These are phyloP conservation scores for Zygoascus tannicola DNA, from an alignment of 805 yeast genomes.

Conservation along the genomic window DNA sequence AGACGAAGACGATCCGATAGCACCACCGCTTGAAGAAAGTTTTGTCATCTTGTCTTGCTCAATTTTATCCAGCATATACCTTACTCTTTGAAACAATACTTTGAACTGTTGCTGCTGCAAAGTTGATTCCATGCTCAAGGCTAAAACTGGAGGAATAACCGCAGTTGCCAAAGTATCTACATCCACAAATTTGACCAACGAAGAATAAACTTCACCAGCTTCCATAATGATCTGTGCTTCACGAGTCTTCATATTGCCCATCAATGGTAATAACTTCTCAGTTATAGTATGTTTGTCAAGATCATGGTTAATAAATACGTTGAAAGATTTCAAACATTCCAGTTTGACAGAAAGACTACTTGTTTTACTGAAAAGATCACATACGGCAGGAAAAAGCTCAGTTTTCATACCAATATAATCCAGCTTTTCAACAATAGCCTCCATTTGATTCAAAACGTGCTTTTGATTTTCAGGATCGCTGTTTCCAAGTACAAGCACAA, in stretches of 20 bases:
- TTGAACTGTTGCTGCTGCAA: constrained; percentile 36
- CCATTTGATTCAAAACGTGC: constrained; percentile 37
- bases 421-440: constrained; percentile 36
- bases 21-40: constrained; percentile 15
- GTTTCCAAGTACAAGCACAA: constrained; percentile 29
- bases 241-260: constrained; percentile 66
- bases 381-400: constrained; percentile 62
- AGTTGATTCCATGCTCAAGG: constrained; percentile 38
- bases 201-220: constrained; percentile 36
- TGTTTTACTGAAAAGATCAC: constrained; percentile 72
- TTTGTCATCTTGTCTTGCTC: constrained; percentile 35
- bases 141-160: constrained; percentile 46
- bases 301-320: constrained; percentile 37
- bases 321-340: constrained; percentile 53
- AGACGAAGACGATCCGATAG: not conserved
- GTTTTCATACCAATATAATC: constrained; percentile 68
- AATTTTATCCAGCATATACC: constrained; percentile 35
- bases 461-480: constrained; percentile 41
- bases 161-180: constrained; percentile 45
- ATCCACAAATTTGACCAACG: constrained; percentile 31
- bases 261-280: constrained; percentile 74
- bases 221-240: constrained; percentile 54
- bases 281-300: constrained; percentile 62
- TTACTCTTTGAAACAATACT: constrained; percentile 32
- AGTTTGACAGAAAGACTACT: constrained; percentile 73